Conservation (phyloP, 768 basidiomycete genomes). For the Termitomyces sp. region DNA sequence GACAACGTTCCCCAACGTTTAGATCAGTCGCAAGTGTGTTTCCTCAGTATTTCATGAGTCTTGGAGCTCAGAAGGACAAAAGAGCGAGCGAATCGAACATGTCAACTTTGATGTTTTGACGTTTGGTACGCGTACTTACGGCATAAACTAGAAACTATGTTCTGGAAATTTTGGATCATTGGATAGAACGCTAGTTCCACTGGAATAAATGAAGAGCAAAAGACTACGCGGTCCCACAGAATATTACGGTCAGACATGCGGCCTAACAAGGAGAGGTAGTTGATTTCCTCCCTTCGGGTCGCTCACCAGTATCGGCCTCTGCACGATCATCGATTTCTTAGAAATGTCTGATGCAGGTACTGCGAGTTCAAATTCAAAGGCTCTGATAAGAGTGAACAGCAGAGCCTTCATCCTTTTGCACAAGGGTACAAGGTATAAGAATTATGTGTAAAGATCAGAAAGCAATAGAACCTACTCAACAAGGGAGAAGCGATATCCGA, state of each 20-base stretch:
- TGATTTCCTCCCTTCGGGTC: constrained; percentile 38
- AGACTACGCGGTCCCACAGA: not conserved
- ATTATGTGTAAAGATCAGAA: too few relatives aligned
- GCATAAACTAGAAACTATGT: too few relatives aligned
- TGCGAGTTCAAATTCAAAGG: constrained; percentile 53
- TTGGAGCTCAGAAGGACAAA: not conserved
- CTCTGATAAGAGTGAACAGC: constrained; percentile 47
- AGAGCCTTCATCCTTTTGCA: constrained; percentile 31
- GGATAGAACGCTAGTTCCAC: too few relatives aligned
- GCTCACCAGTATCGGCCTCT: constrained; percentile 38
- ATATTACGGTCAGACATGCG: not conserved
- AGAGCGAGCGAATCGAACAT: too few relatives aligned
- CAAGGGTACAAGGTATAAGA: too few relatives aligned
- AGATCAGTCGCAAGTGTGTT: not conserved
- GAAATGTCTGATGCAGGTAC: constrained; percentile 41
- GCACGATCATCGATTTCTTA: constrained; percentile 35
- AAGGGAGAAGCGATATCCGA: constrained; percentile 63
- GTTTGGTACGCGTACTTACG: too few relatives aligned
- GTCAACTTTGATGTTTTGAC: too few relatives aligned
- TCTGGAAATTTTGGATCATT: too few relatives aligned
- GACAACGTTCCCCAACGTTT: not conserved
- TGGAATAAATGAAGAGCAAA: not conserved
- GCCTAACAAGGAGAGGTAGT: constrained; percentile 39
- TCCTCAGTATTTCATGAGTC: too few relatives aligned
- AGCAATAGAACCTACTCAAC: constrained; percentile 33